A percentile compares a stretch with the other conserved stretches of the same genome.
Conservation (phyloP, 2,329 filamentous ascomycete species). For the Graphium sp. region DNA sequence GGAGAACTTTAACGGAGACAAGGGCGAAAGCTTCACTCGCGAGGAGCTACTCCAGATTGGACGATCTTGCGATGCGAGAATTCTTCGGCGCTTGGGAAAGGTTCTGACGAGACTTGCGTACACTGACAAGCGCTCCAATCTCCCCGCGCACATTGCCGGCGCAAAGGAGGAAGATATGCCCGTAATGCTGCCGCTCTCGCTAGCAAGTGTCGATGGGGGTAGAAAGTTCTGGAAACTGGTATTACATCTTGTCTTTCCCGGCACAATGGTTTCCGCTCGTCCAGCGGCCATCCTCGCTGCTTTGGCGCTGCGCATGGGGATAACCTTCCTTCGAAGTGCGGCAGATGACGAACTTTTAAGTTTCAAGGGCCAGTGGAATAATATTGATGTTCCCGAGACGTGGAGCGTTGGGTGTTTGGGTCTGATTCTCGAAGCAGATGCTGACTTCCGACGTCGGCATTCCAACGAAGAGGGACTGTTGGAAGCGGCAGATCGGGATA, state of each 20-base stretch:
- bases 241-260: conserved; percentile 27
- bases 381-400: conserved; percentile 26
- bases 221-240: conserved; percentile 28
- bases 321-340: conserved; percentile 18
- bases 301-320: conserved; percentile 27
- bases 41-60: conserved; percentile 32
- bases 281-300: conserved; percentile 27
- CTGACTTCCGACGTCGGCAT: conserved; percentile 13
- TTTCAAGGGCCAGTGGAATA: conserved; percentile 27
- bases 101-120: conserved; percentile 28
- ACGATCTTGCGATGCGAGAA: conserved; percentile 27
- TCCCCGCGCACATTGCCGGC: conserved; percentile 23
- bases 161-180: conserved; percentile 15
- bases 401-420: conserved; percentile 27
- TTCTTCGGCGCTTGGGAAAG: conserved; percentile 26
- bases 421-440: conserved; percentile 28
- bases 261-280: conserved; percentile 25
- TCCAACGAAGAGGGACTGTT: conserved; percentile 13
- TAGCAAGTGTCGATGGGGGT: conserved; percentile 16
- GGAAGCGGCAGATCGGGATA: conserved; percentile 15
- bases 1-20: conserved; percentile 15
- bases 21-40: conserved; percentile 17
- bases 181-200: conserved; percentile 23
- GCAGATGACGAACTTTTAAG: conserved; percentile 23
- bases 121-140: conserved; percentile 17